These are phyloP conservation scores for Entomortierella lignicola DNA, from an alignment of 192 early-diverging fungal genomes.

Conservation along the genomic window DNA sequence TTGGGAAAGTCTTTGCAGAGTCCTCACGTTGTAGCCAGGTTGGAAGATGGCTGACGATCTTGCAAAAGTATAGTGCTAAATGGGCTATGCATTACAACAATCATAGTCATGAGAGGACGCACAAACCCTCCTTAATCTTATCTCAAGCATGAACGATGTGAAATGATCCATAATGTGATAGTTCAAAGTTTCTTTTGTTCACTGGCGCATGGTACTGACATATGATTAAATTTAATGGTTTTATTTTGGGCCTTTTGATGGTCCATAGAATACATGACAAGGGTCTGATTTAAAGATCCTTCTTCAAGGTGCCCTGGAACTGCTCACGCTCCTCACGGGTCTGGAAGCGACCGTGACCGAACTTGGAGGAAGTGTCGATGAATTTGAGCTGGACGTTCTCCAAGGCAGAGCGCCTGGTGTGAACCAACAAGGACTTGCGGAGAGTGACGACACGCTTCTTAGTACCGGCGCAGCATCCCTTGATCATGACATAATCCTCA, in stretches of 20 bases:
- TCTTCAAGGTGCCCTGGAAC: conserved; percentile 93
- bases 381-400: conserved; percentile 98
- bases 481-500: conserved; percentile 98
- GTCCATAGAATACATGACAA: not conserved
- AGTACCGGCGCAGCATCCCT: conserved; percentile 96
- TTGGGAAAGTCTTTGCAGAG: not conserved
- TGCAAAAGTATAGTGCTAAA: not conserved
- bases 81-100: not conserved
- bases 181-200: no score
- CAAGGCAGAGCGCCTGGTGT: conserved; percentile 96
- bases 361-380: conserved; percentile 99
- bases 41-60: conserved; percentile 8
- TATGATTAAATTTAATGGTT: no score
- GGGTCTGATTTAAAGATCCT: conserved; percentile 67
- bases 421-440: conserved; percentile 96
- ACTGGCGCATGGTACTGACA: no score
- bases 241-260: no score
- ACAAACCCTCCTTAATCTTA: no score
- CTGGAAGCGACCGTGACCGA: conserved; percentile 99
- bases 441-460: conserved; percentile 97
- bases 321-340: conserved; percentile 94
- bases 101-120: no score
- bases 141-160: not conserved
- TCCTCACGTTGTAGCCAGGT: not conserved
- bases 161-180: not conserved